Base-by-base conservation (phyloP, 2,329 filamentous ascomycete species). In the Fragosphaeria purpurea region DNA sequence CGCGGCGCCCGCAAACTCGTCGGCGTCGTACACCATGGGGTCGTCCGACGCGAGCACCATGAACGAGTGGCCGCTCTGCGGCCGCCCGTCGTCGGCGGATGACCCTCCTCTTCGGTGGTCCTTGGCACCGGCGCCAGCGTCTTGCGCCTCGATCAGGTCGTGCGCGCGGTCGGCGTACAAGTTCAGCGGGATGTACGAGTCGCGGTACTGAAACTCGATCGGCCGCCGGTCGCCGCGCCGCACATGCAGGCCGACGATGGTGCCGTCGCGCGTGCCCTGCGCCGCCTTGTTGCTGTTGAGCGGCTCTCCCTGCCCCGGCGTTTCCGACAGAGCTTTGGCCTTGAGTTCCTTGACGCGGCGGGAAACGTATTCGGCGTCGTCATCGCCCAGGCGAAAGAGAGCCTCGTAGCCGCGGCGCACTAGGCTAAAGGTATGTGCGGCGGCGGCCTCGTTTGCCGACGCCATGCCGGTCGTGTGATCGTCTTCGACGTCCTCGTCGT, bases 161-260 rank as follows among this genome's bases (percentile, higher is more conserved):
- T 71, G 68, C 1, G 79, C 82, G n/a, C 70, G 75, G 51, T 80
- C 72, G 34, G 74, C 69, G 62, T 88, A 95, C 31, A 77, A 68
- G 48, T 83, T 77, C 0, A 87, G 71, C 0, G 89, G 89, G 13
- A 94, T 79, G 61, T 94, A 94, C 34, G 85, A 84, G 50, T 82
- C 77, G 43, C 78, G 76, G 65, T 89, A 91, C 63, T 90, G 84
- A 59, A 76, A 83, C 63, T 91, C 86, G 51, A 81, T 73, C 0
- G 88, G 88, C 58, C 88, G 86, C 7, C 80, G 73, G 63, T 95
- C 88, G 33, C 88, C 88, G 50, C 83, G 85, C 10, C 88, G 85
- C 52, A 95, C 77, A 58, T 95, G 89, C 47, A 93, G 66, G 30
- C 86, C 88, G 40, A 94, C 70, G 35, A 79, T 65, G 4, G 73